Base-by-base conservation (phyloP, 306 rosid species). In the Fragaria vesca region DNA sequence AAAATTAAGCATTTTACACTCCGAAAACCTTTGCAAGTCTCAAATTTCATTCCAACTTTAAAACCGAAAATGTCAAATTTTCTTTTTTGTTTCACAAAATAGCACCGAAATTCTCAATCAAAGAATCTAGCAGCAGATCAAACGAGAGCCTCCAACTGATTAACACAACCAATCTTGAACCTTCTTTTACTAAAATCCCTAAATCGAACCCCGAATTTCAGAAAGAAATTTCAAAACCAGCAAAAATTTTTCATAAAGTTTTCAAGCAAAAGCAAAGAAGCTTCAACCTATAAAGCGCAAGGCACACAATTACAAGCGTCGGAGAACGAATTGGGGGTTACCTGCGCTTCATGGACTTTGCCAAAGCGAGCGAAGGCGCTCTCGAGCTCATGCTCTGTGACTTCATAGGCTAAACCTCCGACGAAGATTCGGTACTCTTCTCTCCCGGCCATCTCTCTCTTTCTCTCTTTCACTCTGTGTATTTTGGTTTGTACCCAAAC, bases 361-460 rank as follows among this genome's bases (percentile, higher is more conserved):
- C 98, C 99, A 78, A 84, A 96, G 47, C 96, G 98, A 50, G 30
- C 78, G 79, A 96, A 91, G 67, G 96, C 94, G 71, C 80, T 90
- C 68, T 91, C 97, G 34, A 96, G 92, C 87, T 96, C 94, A 85
- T 93, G 96, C 89, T 96, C 97, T 3, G 98, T 81, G 13, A 93
- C 89, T 62, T 96, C 90, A 97, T 91, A 93, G 51, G 96, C 85
- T 79, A 96, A 79, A 9, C 99, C 99, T 50, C 99, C 98, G 3
- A 96, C 98, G 76, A 93, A 96, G 69, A 96, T 91, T 51, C 98
- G 89, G 74, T 88, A 88, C 15, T 90, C 99, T 74, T 95, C 97
- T 77, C 91, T 93, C 66, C 87, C 91, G 36, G 97, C 91, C 99
- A 96, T 96, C 74, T 51, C 81, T 47, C 50, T 42, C 2, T 40